Base-by-base conservation (phyloP, 2,329 filamentous ascomycete genomes). In the Ceratocystis huliohia region DNA sequence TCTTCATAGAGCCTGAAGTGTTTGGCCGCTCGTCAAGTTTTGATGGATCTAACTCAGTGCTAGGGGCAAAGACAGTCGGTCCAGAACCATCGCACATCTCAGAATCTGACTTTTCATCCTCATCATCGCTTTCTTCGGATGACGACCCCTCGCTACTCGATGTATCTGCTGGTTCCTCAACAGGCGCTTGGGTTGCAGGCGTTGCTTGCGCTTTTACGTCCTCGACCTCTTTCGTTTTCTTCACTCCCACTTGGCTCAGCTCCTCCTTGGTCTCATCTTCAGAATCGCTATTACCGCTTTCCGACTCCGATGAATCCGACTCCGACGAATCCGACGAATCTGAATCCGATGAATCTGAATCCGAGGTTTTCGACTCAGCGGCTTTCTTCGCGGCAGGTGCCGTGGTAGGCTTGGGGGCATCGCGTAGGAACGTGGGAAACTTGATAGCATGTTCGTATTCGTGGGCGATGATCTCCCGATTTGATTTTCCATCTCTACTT, bases 391-490 rank as follows among this genome's bases (percentile, higher is more conserved):
- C 41, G 15, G 68, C 69, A 1, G 69, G 68, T 4, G 71, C 71
- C 1, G 66, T 59, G 45, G 71, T 70, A 28, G 68, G 68, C 63
- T 72, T 74, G 69, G 66, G 70, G 1, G 71, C 59, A 5, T 80
- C 78, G 73, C 89, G 90, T 67, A 96, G 75, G 73, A 96, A 96
- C 3, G 84, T 88, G 0, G 91, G 89, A 69, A 91, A 88, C 71
- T 91, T 93, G 46, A 84, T 85, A 6, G 88, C 91, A 74, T 91
- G 91, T 71, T 88, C 84, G 73, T 96, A 97, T 73, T 99, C 94
- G 75, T 97, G 92, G 2, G 97, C 82, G 3, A 90, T 79, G 1
- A 87, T 80, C 68, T 88, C 84, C 15, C 79, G 74, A 13, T 71
- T 69, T 64, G 72, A 73, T 65, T 74, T 80, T 59, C 81, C 80